Evolutionary conservation across 495 filamentous ascomycete species (phyloP).

Genomic region (Podospora pseudoanserina): DNA sequence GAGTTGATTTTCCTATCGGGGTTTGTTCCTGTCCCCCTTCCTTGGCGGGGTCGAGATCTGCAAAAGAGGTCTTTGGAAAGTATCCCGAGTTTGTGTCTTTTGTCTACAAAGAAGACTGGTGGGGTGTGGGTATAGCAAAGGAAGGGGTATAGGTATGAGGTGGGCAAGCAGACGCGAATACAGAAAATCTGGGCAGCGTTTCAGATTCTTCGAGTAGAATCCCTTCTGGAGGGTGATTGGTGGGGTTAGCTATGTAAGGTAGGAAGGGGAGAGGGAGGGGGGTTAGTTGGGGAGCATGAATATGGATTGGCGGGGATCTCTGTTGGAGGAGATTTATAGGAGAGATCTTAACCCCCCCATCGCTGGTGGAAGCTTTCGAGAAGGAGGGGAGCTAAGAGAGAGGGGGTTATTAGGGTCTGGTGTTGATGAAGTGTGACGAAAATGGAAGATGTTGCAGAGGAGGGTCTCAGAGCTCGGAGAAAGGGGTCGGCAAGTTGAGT

Average conservation of each 20-base stretch:
- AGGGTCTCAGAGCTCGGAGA: neutral
- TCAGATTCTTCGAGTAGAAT: conserved; percentile 21
- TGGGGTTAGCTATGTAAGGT: neutral
- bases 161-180: conserved; percentile 9
- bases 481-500: neutral
- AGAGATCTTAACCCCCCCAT: neutral
- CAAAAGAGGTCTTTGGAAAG: neutral
- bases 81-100: too few species aligned
- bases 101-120: too few species aligned
- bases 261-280: neutral
- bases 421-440: neutral
- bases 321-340: neutral
- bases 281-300: neutral
- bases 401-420: neutral
- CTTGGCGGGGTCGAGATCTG: neutral
- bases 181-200: conserved; percentile 19
- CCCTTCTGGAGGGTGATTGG: conserved; percentile 6
- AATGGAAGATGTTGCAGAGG: neutral
- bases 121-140: neutral
- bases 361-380: neutral
- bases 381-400: neutral
- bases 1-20: neutral
- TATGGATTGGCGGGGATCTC: neutral
- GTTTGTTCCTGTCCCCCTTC: neutral
- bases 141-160: too few species aligned